Conservation (phyloP, 768 basidiomycete genomes). For the Lactarius vividus region DNA sequence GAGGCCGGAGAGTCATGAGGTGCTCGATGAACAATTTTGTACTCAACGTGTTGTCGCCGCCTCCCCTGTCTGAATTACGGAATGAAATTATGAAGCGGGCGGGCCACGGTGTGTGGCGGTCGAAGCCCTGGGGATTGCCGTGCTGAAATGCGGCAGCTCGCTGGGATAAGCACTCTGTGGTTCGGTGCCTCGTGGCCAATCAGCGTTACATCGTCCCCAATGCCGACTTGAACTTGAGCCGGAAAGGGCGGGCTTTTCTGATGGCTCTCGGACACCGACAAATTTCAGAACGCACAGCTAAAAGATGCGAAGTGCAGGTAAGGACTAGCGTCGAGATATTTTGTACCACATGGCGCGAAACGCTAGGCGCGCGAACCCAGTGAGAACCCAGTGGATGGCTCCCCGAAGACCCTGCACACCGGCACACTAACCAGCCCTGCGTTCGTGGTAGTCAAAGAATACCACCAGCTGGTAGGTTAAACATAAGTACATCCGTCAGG, state of each 20-base stretch:
- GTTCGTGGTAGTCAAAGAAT: background rate
- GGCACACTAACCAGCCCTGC: background rate
- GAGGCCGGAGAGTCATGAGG: background rate
- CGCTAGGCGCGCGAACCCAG: background rate
- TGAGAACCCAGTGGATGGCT: background rate
- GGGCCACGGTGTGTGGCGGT: background rate
- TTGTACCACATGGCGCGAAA: background rate
- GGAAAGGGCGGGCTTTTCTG: background rate
- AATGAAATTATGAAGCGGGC: background rate
- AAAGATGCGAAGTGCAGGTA: background rate
- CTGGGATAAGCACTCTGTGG: slow-evolving; percentile 4
- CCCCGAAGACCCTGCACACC: background rate
- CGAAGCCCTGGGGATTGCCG: background rate
- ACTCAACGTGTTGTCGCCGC: background rate
- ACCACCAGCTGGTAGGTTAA: background rate
- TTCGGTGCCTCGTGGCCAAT: slow-evolving; percentile 9
- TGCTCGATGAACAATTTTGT: background rate
- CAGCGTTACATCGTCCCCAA: background rate
- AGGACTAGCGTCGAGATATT: background rate
- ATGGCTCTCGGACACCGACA: background rate
- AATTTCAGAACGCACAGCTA: background rate
- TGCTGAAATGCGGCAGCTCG: slow-evolving; percentile 7
- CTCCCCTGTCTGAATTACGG: background rate
- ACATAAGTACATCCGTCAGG: background rate
- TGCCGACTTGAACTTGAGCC: background rate